Conservation (phyloP, 2,329 filamentous ascomycete genomes). For the Macroventuria anomochaeta region DNA sequence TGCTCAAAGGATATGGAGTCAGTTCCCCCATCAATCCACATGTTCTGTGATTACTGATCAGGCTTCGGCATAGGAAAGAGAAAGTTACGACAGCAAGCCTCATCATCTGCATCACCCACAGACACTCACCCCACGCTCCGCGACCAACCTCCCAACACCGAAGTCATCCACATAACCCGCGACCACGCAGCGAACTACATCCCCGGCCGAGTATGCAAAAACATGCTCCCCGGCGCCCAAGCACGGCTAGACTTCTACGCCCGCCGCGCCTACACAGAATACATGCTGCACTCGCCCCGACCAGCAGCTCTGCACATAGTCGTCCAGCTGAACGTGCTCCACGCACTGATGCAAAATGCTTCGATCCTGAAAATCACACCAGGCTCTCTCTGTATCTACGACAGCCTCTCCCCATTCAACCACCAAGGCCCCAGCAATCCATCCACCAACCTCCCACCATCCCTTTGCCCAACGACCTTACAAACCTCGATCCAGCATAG, state of each 20-base stretch:
- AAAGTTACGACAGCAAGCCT: not conserved
- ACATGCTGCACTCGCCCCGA: not conserved
- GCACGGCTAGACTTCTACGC: not conserved
- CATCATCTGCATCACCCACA: not conserved
- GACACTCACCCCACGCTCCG: no score
- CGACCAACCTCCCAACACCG: no score
- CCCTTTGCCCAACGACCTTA: slow-evolving; percentile 42
- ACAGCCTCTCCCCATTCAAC: slow-evolving; percentile 3
- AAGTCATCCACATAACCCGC: not conserved
- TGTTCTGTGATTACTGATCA: not conserved
- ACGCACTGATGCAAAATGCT: slow-evolving; percentile 6
- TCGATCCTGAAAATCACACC: not conserved
- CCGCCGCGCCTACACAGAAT: not conserved
- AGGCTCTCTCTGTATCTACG: not conserved
- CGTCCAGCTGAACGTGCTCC: slow-evolving; percentile 2
- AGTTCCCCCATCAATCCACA: not conserved
- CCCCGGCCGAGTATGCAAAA: slow-evolving; percentile 1
- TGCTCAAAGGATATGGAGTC: not conserved
- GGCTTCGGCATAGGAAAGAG: not conserved
- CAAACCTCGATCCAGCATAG: slow-evolving; percentile 49
- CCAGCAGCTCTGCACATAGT: not conserved
- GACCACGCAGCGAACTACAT: not conserved
- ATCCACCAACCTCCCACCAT: not conserved
- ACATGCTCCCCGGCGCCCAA: not conserved
- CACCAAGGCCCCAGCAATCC: not conserved